A percentile compares a stretch with the other conserved stretches of the same genome.
Conservation (phyloP, 1,284 basidiomycete genomes). For the Marasmius oreades region DNA sequence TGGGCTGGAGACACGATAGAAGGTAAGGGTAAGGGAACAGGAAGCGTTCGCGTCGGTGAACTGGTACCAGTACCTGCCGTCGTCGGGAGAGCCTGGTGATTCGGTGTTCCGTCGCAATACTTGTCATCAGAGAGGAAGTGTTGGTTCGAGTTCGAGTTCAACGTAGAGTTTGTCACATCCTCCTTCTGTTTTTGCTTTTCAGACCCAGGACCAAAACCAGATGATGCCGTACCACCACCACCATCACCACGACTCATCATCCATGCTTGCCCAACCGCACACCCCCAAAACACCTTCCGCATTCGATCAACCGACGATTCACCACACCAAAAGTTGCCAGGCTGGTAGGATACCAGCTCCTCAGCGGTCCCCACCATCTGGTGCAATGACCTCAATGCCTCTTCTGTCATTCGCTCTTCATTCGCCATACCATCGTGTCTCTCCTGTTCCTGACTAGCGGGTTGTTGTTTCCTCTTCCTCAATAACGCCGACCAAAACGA, state of each 20-base stretch:
- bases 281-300: background rate
- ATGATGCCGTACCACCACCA: background rate
- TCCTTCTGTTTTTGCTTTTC: no score
- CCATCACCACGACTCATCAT: background rate
- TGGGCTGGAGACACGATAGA: background rate
- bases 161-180: no score
- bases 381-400: background rate
- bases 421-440: background rate
- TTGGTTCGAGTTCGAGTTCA: no score
- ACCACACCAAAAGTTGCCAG: background rate
- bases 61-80: no score
- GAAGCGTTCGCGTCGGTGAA: no score
- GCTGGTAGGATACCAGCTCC: background rate
- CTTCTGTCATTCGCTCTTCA: background rate
- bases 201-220: no score
- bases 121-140: no score
- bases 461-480: constrained; percentile 7
- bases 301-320: background rate
- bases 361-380: background rate
- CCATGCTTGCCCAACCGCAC: background rate
- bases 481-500: constrained; percentile 8
- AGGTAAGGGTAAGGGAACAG: no score
- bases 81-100: no score
- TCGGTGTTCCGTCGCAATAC: no score
- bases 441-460: background rate